These are phyloP conservation scores for Fusarium palustre DNA, from an alignment of 2,329 filamentous ascomycete species.

Conservation along the genomic window DNA sequence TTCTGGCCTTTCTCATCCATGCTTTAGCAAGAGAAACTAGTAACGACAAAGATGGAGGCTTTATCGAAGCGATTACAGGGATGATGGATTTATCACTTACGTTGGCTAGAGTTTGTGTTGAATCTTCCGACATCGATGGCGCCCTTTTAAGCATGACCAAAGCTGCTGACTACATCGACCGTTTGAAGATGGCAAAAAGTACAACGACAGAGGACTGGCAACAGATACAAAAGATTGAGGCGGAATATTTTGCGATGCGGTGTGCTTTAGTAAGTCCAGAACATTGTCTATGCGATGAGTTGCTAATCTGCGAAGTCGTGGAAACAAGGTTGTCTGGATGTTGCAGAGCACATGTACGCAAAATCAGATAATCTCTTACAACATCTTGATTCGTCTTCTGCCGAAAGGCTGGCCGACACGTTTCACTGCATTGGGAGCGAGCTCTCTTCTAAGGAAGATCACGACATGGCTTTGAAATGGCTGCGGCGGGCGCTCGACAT, in stretches of 20 bases:
- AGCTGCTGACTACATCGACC: conserved; percentile 66
- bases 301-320: conserved; percentile 68
- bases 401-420: conserved; percentile 73
- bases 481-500: conserved; percentile 73
- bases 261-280: conserved; percentile 69
- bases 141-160: conserved; percentile 72
- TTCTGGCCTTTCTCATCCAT: conserved; percentile 76
- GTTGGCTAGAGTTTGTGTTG: conserved; percentile 65
- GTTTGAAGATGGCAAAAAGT: conserved; percentile 23
- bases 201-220: not conserved
- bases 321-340: conserved; percentile 77
- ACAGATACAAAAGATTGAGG: conserved; percentile 55
- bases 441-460: conserved; percentile 64
- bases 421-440: conserved; percentile 79
- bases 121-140: conserved; percentile 66
- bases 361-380: conserved; percentile 62
- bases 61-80: conserved; percentile 60
- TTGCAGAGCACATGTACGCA: conserved; percentile 81
- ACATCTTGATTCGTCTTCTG: conserved; percentile 59
- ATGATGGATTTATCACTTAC: conserved; percentile 76
- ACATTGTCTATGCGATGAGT: not conserved
- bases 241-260: conserved; percentile 74
- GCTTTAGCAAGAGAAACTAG: conserved; percentile 63
- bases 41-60: conserved; percentile 41
- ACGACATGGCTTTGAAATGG: conserved; percentile 74